Base-by-base conservation (phyloP, 2,329 filamentous ascomycete species). In the Colletotrichum neosansevieriae region DNA sequence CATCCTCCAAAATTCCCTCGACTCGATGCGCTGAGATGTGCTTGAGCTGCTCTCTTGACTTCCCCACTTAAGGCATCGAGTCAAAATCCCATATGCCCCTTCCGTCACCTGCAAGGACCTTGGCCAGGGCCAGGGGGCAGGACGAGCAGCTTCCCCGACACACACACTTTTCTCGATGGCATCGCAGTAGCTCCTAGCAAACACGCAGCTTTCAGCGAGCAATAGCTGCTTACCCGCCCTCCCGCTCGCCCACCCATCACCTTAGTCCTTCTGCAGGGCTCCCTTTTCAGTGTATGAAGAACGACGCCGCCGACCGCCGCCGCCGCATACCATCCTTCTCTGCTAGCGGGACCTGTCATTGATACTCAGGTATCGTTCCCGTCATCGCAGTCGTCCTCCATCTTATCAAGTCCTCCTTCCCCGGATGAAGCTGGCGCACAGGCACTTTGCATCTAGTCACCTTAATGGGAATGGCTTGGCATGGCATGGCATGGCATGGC, bases 91-190 rank as follows among this genome's bases (percentile, higher is more conserved):
- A 17, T 44, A 45, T 36, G 38, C 54, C 65, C 57, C 58, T 65
- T 58, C 57, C 65, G 53, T 70, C 65, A 69, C 56, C 65, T 70
- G 64, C 68, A 67, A 67, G 51, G 63, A 56, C 56, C 45, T 58
- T 32, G 58, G 51, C 51, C 47, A 59, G 53, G 45, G 24, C 38
- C 64, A 64, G 49, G 65, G 59, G 59, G 24, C 64, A 70, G 64
- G 53, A 68, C 15, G 58, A 67, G 58, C 58, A 67, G 58, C 58
- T 69, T 63, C 64, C 67, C 64, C 64, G 67, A 64, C 54, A 59
- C 63, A 70, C 61, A 65, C 54, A 59, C 60, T 65, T 38, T 29
- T 38, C 40, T 45, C 19, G 40, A 44, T 59, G 53, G 21, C 60
- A 49, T 68, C 54, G 61, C 54, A 47, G 49, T 40, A 38, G 42